Evolutionary conservation across 1,139 yeast genomes (phyloP).

Genomic region (Wickerhamiella infanticola): DNA sequence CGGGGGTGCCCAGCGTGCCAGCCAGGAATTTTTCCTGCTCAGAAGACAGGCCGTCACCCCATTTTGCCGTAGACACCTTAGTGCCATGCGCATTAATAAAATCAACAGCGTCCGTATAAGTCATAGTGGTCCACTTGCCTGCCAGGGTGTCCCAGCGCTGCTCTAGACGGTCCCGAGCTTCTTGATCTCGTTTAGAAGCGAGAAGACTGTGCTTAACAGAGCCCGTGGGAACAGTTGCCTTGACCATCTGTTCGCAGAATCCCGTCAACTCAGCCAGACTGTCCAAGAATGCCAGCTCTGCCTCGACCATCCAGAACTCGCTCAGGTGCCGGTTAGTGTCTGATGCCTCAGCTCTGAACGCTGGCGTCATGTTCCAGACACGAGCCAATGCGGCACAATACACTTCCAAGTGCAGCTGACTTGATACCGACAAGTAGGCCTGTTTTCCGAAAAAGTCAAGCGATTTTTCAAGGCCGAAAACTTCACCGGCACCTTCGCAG

Average conservation of each 20-base stretch:
- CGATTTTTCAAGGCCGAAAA: conserved; percentile 35
- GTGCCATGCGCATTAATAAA: conserved; percentile 27
- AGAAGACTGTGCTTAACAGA: conserved; percentile 31
- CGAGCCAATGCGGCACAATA: conserved; percentile 57
- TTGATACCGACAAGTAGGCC: conserved; percentile 72
- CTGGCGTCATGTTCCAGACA: conserved; percentile 84
- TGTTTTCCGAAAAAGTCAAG: conserved; percentile 45
- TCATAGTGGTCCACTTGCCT: conserved; percentile 50
- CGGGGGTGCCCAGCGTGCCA: conserved; percentile 54
- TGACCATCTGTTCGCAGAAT: conserved; percentile 57
- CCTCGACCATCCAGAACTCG: conserved; percentile 98
- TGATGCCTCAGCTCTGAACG: conserved; percentile 86
- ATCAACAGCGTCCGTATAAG: conserved; percentile 61
- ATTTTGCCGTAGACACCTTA: conserved; percentile 22
- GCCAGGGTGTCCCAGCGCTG: conserved; percentile 21
- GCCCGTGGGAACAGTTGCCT: conserved; percentile 30
- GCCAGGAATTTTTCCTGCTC: conserved; percentile 92
- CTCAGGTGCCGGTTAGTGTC: conserved; percentile 83
- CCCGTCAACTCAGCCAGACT: conserved; percentile 43
- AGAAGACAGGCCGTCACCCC: conserved; percentile 66
- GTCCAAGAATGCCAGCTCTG: conserved; percentile 60
- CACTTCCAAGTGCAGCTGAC: conserved; percentile 82
- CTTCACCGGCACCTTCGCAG: conserved; percentile 97
- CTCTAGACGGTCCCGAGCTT: conserved; percentile 26
- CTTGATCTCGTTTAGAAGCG: conserved; percentile 24